Base-by-base conservation (phyloP, 768 basidiomycete species). In the Tylopilus cervinicoccineus region DNA sequence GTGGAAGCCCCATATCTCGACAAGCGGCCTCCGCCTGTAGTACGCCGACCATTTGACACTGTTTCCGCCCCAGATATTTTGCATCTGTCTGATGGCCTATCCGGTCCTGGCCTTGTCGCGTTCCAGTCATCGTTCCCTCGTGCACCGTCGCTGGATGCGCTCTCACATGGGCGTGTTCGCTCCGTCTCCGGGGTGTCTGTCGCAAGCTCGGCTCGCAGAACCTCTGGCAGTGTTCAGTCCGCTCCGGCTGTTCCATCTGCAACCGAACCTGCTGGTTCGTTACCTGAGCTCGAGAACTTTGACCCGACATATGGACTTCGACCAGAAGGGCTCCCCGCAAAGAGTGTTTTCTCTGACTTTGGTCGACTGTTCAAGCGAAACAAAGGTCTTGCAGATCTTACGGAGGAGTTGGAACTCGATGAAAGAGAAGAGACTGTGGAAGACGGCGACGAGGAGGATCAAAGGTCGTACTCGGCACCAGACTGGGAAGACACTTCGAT, bases 221-320 rank as follows among this genome's bases (percentile, higher is more conserved):
- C 64, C 26, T 49, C 53, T 8, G 50, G 41, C 23, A 59, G 56
- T 38, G 50, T 48, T 8, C 52, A 55, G 17, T 38, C 65, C 37
- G 50, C 38, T 46, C 52, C 66, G 5, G 55, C 53, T 17, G 46
- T 43, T 51, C 58, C 49, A 51, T 55, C 55, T 32, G 53, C 34
- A 32, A 28, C 47, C 5, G 64, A 68, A 53, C 31, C 66, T 59
- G 48, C 53, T 34, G 52, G 56, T 39, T 53, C 70, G 44, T 63
- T 67, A 47, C 67, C 70, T 6, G 73, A 75, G 22, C 61, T 93
- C 27, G 93, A 96, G 69, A 84, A 88, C 52, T 96, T 89, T 65
- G 95, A 98, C 60, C 95, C 93, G 1, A 97, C 95, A 0, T 97
- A 99, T 61, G 95, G 95, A 14, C 72, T 98, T 12, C 85, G 95